phyloP scores from a whole-genome alignment of 2,329 filamentous ascomycete genomes.

The Metarhizium robertsii region DNA sequence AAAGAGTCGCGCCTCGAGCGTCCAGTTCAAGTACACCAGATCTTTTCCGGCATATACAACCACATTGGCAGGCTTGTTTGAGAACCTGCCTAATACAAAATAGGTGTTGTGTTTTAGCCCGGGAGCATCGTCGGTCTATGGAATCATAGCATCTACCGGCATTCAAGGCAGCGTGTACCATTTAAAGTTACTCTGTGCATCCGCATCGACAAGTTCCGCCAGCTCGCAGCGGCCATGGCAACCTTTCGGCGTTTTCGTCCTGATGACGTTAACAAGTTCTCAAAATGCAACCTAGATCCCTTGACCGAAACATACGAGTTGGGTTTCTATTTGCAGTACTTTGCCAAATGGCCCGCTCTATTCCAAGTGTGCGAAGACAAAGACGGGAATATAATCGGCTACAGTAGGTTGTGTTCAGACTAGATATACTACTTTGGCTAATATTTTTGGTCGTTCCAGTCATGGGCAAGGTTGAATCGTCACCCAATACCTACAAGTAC shows the following conservation, averaged over 20 bases:
- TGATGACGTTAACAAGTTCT: conserved; percentile 78
- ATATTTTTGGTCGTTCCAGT: conserved; percentile 47
- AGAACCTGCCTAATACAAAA: not conserved
- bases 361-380: conserved; percentile 87
- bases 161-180: too few relatives aligned
- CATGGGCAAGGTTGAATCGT: conserved; percentile 93
- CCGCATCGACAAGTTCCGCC: not conserved
- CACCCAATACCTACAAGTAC: conserved; percentile 61
- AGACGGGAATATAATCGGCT: conserved; percentile 83
- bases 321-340: conserved; percentile 90
- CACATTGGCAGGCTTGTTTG: not conserved
- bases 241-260: conserved; percentile 80
- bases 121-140: too few relatives aligned
- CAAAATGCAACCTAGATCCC: conserved; percentile 90
- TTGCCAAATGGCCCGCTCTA: conserved; percentile 89
- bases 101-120: too few relatives aligned
- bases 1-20: not conserved
- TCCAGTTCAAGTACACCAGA: not conserved
- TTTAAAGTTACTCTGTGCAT: not conserved
- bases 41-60: not conserved
- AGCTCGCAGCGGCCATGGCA: conserved; percentile 46
- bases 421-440: conserved; percentile 12
- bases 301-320: conserved; percentile 98
- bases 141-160: too few relatives aligned
- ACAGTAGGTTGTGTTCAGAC: conserved; percentile 53